Conservation (phyloP, 2,329 filamentous ascomycete genomes). For the Ophiostoma sp. region DNA sequence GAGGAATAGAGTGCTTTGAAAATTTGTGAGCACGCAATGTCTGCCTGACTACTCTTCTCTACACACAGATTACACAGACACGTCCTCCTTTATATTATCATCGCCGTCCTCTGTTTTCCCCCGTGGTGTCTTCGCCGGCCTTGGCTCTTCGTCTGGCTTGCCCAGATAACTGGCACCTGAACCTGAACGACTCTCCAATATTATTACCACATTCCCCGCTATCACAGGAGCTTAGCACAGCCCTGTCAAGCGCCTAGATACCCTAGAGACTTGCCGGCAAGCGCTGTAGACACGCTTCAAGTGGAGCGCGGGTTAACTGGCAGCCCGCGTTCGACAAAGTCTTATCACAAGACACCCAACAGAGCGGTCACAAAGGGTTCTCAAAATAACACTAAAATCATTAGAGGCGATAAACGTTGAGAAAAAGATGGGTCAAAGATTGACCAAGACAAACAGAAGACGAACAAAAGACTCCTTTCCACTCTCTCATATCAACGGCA, state of each 20-base stretch:
- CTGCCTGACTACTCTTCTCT: background rate
- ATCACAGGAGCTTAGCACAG: background rate
- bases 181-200: background rate
- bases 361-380: no score
- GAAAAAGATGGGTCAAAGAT: background rate
- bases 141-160: background rate
- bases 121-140: background rate
- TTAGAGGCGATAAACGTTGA: background rate
- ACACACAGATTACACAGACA: background rate
- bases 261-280: background rate
- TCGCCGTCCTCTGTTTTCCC: background rate
- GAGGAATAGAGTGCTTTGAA: background rate
- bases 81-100: background rate
- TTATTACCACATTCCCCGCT: background rate
- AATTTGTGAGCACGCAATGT: background rate
- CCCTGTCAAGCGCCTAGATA: background rate
- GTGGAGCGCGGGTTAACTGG: background rate
- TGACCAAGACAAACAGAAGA: no score
- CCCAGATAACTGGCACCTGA: background rate
- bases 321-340: background rate
- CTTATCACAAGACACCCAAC: background rate
- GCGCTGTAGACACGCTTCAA: background rate
- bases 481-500: background rate
- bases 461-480: background rate
- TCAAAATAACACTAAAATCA: no score